A percentile compares a stretch with the other conserved stretches of the same genome.
Evolutionary conservation across 139 green algal species (phyloP).

Genomic region (Volvox africanus): DNA sequence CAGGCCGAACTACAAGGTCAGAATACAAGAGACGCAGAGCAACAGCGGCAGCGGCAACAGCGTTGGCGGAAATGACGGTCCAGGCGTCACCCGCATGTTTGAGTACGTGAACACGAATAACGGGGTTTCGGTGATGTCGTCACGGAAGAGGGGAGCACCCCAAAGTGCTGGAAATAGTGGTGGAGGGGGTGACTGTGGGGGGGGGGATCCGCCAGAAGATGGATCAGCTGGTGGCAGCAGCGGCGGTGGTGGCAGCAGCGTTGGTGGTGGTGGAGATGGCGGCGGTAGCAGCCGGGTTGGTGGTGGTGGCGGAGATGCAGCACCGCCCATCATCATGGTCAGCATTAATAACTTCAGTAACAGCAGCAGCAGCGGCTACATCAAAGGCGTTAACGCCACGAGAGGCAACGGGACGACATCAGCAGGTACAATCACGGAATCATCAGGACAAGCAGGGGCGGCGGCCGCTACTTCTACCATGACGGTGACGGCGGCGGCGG

Average conservation of each 20-base stretch:
- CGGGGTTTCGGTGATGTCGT: neutral
- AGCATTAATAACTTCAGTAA: neutral
- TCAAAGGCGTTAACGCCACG: neutral
- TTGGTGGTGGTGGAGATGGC: too few relatives aligned
- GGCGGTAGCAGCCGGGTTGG: neutral
- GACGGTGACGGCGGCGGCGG: neutral
- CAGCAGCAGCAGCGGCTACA: neutral
- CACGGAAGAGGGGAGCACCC: neutral
- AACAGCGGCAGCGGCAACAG: neutral
- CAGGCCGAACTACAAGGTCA: neutral
- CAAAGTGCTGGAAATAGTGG: neutral
- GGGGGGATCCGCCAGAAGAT: neutral
- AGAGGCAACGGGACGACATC: neutral
- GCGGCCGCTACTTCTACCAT: too few relatives aligned
- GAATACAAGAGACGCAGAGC: neutral
- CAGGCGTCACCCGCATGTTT: neutral
- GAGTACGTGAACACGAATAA: neutral
- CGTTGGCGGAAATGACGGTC: neutral
- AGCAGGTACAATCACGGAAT: neutral
- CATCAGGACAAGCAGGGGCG: neutral
- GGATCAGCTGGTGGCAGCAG: neutral
- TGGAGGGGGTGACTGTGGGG: neutral
- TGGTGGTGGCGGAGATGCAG: neutral
- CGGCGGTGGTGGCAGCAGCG: neutral
- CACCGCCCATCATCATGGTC: neutral